Percentiles rank a stretch among this genome's conserved stretches.
Conservation (phyloP, 306 rosid genomes). For the Vigna unguiculata region DNA sequence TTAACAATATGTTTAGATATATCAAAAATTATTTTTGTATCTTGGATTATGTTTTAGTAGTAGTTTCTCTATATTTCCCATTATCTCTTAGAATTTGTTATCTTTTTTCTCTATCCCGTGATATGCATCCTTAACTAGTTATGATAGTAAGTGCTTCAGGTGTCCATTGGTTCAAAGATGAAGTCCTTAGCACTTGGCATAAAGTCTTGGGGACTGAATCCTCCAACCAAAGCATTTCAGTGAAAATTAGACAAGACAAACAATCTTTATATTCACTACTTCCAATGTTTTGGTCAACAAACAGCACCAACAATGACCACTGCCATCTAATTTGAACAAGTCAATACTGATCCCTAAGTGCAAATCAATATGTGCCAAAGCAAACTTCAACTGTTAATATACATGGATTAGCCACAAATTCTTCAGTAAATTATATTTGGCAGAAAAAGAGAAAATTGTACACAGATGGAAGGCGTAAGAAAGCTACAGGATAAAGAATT, state of each 20-base stretch:
- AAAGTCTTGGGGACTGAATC: constrained; percentile 17
- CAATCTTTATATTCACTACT: constrained; percentile 9
- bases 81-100: not conserved
- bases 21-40: not conserved
- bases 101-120: not conserved
- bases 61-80: not conserved
- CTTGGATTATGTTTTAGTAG: not conserved
- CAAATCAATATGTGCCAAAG: constrained; percentile 5
- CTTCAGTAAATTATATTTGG: constrained; percentile 10
- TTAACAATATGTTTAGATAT: not conserved
- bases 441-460: not conserved
- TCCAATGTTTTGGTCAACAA: not conserved
- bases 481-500: constrained; percentile 13
- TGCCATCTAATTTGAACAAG: constrained; percentile 7
- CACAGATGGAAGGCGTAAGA: constrained; percentile 22
- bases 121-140: not conserved
- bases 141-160: constrained; percentile 2
- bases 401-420: constrained; percentile 18
- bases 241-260: constrained; percentile 5
- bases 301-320: not conserved
- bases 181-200: not conserved
- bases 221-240: constrained; percentile 19
- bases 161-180: constrained; percentile 3
- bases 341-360: not conserved
- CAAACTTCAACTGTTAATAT: constrained; percentile 2